Conservation (phyloP, 129 eudicot species). For the Centella asiatica region DNA sequence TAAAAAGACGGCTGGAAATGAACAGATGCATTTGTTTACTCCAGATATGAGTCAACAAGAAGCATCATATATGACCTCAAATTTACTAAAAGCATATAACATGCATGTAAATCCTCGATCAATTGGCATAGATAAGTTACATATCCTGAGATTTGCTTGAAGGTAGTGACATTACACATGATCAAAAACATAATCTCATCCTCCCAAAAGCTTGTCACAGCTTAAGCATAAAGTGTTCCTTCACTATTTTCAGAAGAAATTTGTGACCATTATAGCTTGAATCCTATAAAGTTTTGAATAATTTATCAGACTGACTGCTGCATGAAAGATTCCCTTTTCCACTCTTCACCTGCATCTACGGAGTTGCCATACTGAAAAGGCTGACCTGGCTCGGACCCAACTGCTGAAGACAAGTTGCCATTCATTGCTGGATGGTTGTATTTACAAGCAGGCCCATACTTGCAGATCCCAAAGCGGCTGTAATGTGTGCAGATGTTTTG, state of each 20-base stretch:
- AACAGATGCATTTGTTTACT: too few relatives aligned
- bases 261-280: not conserved
- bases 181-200: not conserved
- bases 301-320: conserved; percentile 20
- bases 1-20: too few relatives aligned
- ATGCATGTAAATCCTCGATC: too few relatives aligned
- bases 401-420: conserved; percentile 23
- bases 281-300: conserved; percentile 1
- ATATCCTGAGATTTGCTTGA: not conserved
- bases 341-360: conserved; percentile 3
- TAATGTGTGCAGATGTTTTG: conserved; percentile 72
- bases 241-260: not conserved
- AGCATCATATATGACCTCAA: too few relatives aligned
- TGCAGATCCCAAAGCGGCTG: conserved; percentile 87
- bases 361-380: conserved; percentile 20
- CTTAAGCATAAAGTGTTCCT: not conserved
- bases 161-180: not conserved
- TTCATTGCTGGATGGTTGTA: conserved; percentile 63
- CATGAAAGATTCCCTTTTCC: conserved; percentile 20
- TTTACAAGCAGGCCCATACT: conserved; percentile 84
- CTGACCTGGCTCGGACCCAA: conserved; percentile 29
- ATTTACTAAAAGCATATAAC: too few relatives aligned
- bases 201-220: not conserved
- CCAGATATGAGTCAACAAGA: too few relatives aligned
- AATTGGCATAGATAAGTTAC: not conserved